Evolutionary conservation across 2,329 filamentous ascomycete genomes (phyloP).

Genomic region (Colletotrichum euphorbiae): DNA sequence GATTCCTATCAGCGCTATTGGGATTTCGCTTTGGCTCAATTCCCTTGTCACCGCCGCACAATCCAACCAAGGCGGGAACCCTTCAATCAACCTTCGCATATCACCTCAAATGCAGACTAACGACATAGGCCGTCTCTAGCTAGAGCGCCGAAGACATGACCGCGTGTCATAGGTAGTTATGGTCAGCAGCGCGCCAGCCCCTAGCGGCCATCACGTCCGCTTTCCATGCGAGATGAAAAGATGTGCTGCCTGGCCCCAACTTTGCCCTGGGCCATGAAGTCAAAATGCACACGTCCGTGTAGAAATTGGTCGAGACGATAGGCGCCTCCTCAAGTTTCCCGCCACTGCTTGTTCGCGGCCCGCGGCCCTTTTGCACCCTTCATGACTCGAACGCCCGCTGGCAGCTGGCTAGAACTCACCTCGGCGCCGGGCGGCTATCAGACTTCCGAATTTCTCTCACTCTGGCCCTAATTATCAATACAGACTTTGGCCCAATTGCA

Average conservation of each 20-base stretch:
- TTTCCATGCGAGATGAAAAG: slow-evolving; percentile 12
- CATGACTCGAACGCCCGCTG: slow-evolving; percentile 32
- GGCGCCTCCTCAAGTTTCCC: slow-evolving; percentile 22
- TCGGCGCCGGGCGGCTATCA: slow-evolving; percentile 16
- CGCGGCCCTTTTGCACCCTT: slow-evolving; percentile 11
- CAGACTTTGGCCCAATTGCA: slow-evolving; percentile 2
- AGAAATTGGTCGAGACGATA: slow-evolving; percentile 29
- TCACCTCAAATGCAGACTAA: not conserved
- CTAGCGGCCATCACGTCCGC: slow-evolving; percentile 24
- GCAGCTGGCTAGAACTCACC: not conserved
- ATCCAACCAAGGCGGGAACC: not conserved
- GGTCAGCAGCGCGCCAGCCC: not conserved
- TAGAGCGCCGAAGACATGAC: slow-evolving; percentile 19
- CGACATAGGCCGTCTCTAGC: slow-evolving; percentile 5
- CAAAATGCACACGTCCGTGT: slow-evolving; percentile 12
- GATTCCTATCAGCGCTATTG: too few species aligned
- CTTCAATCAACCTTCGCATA: not conserved
- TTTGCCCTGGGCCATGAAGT: slow-evolving; percentile 2
- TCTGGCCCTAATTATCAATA: slow-evolving; percentile 7
- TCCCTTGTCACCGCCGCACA: not conserved
- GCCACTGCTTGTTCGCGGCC: not conserved
- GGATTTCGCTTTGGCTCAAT: too few species aligned
- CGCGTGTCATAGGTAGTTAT: not conserved
- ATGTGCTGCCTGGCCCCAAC: slow-evolving; percentile 9
- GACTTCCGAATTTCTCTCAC: slow-evolving; percentile 14